Percentiles rank a stretch among this genome's conserved stretches.
These are phyloP conservation scores for Fulvia fulva DNA, from an alignment of 2,329 filamentous ascomycete species.

Conservation along the genomic window DNA sequence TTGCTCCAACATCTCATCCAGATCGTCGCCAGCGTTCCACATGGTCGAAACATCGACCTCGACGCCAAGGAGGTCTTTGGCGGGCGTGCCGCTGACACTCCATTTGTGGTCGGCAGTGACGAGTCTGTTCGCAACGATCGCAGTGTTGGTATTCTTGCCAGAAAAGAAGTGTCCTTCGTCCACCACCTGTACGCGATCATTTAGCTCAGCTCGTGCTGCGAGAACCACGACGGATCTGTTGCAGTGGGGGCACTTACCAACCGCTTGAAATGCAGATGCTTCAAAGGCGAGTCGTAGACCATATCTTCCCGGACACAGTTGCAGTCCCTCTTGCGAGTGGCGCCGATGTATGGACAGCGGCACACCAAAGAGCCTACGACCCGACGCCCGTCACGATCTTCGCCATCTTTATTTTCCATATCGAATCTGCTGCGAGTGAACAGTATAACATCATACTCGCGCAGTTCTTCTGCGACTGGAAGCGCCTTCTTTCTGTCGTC, in stretches of 20 bases:
- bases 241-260: constrained; percentile 40
- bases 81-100: constrained; percentile 89
- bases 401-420: neutral
- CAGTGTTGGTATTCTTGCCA: constrained; percentile 59
- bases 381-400: constrained; percentile 38
- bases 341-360: constrained; percentile 43
- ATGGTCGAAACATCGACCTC: constrained; percentile 54
- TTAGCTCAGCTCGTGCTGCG: neutral
- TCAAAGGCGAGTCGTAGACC: constrained; percentile 59
- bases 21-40: constrained; percentile 8
- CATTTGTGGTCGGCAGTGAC: constrained; percentile 66
- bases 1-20: constrained; percentile 34
- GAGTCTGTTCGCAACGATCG: constrained; percentile 52
- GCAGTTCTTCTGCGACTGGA: constrained; percentile 56
- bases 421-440: constrained; percentile 68
- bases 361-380: constrained; percentile 30
- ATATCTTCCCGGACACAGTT: constrained; percentile 40
- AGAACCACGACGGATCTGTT: neutral
- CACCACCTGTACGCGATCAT: constrained; percentile 55
- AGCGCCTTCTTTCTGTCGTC: constrained; percentile 50
- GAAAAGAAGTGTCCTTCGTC: constrained; percentile 89
- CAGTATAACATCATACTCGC: constrained; percentile 70
- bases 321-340: constrained; percentile 42
- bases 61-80: constrained; percentile 74
- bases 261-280: constrained; percentile 74